Evolutionary conservation across 106 monocot species (phyloP), one percentile per base, ranked within the genome.

Genomic region (Iris macrosiphon): DNA sequence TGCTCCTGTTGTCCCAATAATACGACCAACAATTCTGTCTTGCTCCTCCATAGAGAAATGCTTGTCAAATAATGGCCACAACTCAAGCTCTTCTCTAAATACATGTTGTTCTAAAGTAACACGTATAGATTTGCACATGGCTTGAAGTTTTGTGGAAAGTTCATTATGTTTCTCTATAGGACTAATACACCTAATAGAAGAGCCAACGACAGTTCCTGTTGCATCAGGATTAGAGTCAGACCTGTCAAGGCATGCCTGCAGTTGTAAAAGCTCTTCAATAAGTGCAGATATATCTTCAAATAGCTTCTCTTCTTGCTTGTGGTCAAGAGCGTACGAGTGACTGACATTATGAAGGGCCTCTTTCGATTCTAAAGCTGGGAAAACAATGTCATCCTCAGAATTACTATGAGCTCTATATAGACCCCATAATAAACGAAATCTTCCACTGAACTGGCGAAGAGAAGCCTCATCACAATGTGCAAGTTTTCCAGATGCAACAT

Each of bases 341-440:
- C 93, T 93, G 26, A 93, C 87, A 65, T 93, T 93, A 46, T 93
- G 93, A 66, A 93, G 83, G 30, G 83, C 60, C 65, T 87, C 93
- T 64, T 61, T 87, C 13, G 93, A 93, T 77, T 93, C 93, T 60
- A 93, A 78, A 58, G 87, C 93, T 35, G 93, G 93, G 48, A 93
- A 93, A 30, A 93, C 83, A 63, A 93, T 88, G 5, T 87, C 87
- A 78, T 93, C 93, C 52, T 93, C 93, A 54, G 88, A 82, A 75
- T 78, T 93, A 65, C 93, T 93, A 57, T 93, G 93, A 58, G 88
- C 87, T 60, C 72, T 73, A 70, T 93, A 93, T 4, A 93, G 64
- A 26, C 93, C 83, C 83, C 87, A 83, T 45, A 93, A 72, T 43
- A 93, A 65, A 60, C 77, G 83, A 75, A 93, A 93, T 49, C 93